Evolutionary conservation across 2,329 filamentous ascomycete species (phyloP).

Genomic region (Calonectria hawksworthii): DNA sequence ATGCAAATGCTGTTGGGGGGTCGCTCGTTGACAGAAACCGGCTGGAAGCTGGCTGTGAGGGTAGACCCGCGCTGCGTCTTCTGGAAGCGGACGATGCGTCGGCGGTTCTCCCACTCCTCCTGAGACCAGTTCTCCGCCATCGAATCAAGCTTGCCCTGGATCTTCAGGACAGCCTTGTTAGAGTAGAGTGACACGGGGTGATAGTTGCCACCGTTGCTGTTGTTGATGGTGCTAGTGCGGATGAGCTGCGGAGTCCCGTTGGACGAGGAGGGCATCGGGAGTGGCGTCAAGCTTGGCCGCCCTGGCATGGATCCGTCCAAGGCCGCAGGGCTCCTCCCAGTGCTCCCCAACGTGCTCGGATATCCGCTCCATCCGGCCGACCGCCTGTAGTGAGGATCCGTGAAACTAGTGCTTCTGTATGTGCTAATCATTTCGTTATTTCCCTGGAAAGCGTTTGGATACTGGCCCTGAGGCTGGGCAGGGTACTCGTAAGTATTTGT

Average conservation of each 20-base stretch:
- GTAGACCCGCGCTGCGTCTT: conserved; percentile 86
- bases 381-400: conserved; percentile 62
- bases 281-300: conserved; percentile 62
- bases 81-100: conserved; percentile 90
- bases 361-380: conserved; percentile 60
- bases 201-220: conserved; percentile 63
- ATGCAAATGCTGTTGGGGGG: conserved; percentile 90
- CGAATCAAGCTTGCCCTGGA: conserved; percentile 84
- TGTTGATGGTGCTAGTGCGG: conserved; percentile 68
- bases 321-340: conserved; percentile 59
- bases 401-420: conserved; percentile 67
- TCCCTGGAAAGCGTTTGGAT: conserved; percentile 56
- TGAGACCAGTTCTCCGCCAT: conserved; percentile 89
- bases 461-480: conserved; percentile 55
- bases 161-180: conserved; percentile 86
- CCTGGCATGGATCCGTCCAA: conserved; percentile 59
- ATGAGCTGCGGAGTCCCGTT: conserved; percentile 63
- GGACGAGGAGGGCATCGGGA: conserved; percentile 61
- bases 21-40: conserved; percentile 84
- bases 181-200: conserved; percentile 87
- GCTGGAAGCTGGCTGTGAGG: conserved; percentile 83
- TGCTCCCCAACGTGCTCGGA: conserved; percentile 55
- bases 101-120: conserved; percentile 83
- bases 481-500: conserved; percentile 64
- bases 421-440: conserved; percentile 68